phyloP scores from a whole-genome alignment of 2,329 filamentous ascomycete genomes.

The Raffaelea deltoideospora region DNA sequence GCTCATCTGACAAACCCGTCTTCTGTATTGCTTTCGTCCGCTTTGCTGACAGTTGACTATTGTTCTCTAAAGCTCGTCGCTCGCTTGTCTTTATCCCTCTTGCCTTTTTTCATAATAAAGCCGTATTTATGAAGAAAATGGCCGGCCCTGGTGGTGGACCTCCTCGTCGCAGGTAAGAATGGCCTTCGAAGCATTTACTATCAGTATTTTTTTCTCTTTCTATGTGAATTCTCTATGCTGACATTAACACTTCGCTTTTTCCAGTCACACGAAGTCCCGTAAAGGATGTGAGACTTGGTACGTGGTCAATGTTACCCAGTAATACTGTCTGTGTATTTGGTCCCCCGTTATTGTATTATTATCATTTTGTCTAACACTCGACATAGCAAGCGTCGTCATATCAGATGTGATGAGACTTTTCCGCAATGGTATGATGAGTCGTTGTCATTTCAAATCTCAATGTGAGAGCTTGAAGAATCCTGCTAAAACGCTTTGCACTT shows the following conservation, averaged over 20 bases:
- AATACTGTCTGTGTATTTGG: not conserved
- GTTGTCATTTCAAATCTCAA: no score
- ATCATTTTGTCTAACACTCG: slow-evolving; percentile 7
- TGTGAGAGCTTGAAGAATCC: no score
- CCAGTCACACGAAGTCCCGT: slow-evolving; percentile 92
- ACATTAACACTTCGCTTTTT: not conserved
- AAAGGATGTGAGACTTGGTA: slow-evolving; percentile 94
- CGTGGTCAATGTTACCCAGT: no score
- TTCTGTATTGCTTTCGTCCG: not conserved
- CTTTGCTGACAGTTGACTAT: not conserved
- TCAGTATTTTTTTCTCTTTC: not conserved
- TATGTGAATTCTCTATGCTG: not conserved
- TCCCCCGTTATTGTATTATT: slow-evolving; percentile 1
- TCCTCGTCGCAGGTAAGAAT: slow-evolving; percentile 49
- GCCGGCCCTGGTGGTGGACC: slow-evolving; percentile 90
- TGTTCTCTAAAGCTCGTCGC: no score
- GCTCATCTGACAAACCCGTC: not conserved
- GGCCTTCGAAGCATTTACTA: slow-evolving; percentile 5
- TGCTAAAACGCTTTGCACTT: no score
- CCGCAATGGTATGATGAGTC: slow-evolving; percentile 95
- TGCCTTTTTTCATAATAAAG: slow-evolving; percentile 10
- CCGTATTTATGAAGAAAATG: slow-evolving; percentile 46
- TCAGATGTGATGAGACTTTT: slow-evolving; percentile 93
- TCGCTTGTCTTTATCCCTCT: slow-evolving; percentile 15
- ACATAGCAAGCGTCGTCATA: slow-evolving; percentile 80